Base-by-base conservation (phyloP, 129 eudicot species). In the Chrysanthemum lavandulifolium region DNA sequence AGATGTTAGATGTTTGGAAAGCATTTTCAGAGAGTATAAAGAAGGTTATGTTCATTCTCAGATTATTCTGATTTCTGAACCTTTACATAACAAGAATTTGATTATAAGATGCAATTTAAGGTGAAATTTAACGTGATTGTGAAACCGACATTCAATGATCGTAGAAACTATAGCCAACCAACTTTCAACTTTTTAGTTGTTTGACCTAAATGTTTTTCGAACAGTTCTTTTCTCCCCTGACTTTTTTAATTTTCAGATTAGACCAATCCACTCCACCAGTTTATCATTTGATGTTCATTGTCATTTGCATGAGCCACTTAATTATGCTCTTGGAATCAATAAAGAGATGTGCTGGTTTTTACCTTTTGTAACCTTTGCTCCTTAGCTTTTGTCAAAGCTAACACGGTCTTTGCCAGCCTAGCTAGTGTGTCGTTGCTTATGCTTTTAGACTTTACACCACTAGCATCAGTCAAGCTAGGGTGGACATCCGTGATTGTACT, bases 371-470 rank as follows among this genome's bases (percentile, higher is more conserved):
- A 76, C 75, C 99, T 88, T 86, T 84, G 91, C 80, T 88, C 84
- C 83, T 95, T 95, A 60, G 90, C 91, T 75, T 90, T 97, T 76
- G 88, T 76, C 16, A 95, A 83, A 13, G 86, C 83, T 58, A 83
- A 48, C 47, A 91, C 97, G n/a, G 97, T 88, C 83, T 91, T 82
- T 45, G 91, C 96, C 79, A 95, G 80, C 65, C 81, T 79, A 58
- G 96, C 79, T 12, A 95, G 79, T 27, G 99, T 95, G 31, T 95
- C 96, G 59, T 91, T 88, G 85, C 99, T 95, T 45, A 95, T 95
- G 89, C 97, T 95, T 86, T 83, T 91, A 51, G 94, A 88, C 64
- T 88, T 88, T 40, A 75, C 88, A 18, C 89, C 83, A 55, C 76
- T 74, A 14, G 89, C 78, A 55, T 90, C 96, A 67, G 88, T 83